These are phyloP conservation scores for Fusarium graminum DNA, from an alignment of 2,329 filamentous ascomycete species.

Conservation along the genomic window DNA sequence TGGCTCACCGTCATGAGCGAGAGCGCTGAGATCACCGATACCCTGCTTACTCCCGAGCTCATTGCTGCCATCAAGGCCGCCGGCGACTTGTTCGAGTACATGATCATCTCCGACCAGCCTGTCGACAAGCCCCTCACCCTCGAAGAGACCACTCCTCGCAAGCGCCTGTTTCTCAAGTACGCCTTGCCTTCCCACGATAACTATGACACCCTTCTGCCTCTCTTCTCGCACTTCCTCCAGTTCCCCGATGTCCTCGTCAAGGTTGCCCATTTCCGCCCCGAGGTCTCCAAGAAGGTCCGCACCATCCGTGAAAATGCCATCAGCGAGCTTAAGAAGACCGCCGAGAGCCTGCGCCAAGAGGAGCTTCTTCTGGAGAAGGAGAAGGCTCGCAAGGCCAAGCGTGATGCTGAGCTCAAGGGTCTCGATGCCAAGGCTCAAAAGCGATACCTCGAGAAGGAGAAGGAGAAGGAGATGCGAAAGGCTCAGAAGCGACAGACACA, in stretches of 20 bases:
- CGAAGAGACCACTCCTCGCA: constrained; percentile 85
- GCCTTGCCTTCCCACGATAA: constrained; percentile 74
- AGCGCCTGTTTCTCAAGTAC: constrained; percentile 86
- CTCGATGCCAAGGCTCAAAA: constrained; percentile 87
- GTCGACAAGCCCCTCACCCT: constrained; percentile 86
- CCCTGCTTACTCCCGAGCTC: constrained; percentile 88
- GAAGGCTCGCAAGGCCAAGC: constrained; percentile 87
- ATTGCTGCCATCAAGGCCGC: constrained; percentile 82
- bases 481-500: constrained; percentile 67
- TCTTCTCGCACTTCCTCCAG: constrained; percentile 86
- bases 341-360: constrained; percentile 85
- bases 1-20: constrained; percentile 98
- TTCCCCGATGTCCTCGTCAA: constrained; percentile 85
- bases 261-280: constrained; percentile 85
- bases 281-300: constrained; percentile 88
- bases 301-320: constrained; percentile 83
- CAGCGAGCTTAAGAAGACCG: constrained; percentile 80
- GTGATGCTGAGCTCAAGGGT: constrained; percentile 82
- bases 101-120: constrained; percentile 92
- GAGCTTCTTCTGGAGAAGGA: constrained; percentile 79
- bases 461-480: constrained; percentile 76
- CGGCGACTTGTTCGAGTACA: constrained; percentile 83
- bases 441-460: constrained; percentile 86
- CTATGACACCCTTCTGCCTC: constrained; percentile 75
- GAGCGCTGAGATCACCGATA: constrained; percentile 92